These are phyloP conservation scores for Scenedesmus sp. DNA, from an alignment of 163 green algal species.

Conservation along the genomic window DNA sequence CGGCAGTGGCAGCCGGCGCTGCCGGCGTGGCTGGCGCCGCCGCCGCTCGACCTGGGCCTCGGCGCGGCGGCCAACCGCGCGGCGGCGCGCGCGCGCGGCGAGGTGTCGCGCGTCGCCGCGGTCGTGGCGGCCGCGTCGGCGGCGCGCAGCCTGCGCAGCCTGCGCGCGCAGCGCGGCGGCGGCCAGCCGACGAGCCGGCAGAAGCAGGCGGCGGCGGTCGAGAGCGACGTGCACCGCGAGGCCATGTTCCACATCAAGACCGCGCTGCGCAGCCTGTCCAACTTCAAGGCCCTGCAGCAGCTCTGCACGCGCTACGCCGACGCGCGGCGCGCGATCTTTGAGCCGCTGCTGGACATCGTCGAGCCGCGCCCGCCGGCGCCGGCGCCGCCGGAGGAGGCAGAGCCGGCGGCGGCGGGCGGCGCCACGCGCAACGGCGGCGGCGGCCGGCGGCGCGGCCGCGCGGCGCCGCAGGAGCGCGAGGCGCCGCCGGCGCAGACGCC, in stretches of 20 bases:
- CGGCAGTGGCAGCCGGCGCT: neutral
- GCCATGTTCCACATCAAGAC: slow-evolving; percentile 43
- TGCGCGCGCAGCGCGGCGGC: neutral
- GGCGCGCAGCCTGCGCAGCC: neutral
- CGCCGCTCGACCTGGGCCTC: neutral
- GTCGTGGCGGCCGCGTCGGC: neutral
- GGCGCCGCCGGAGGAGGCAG: neutral
- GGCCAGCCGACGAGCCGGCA: neutral
- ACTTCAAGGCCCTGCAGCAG: slow-evolving; percentile 21
- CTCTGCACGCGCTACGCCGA: slow-evolving; percentile 14
- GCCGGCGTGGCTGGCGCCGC: neutral
- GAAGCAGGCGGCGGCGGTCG: no score
- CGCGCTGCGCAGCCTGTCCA: slow-evolving; percentile 20
- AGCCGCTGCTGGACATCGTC: slow-evolving; percentile 14
- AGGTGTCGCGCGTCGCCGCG: neutral
- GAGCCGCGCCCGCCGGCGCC: neutral
- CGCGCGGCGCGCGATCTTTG: slow-evolving; percentile 21
- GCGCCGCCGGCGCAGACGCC: neutral
- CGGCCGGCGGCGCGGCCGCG: no score
- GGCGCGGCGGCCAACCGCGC: neutral
- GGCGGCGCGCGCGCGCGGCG: neutral
- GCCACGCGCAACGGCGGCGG: neutral
- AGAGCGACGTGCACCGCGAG: slow-evolving; percentile 18
- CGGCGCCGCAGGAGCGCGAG: neutral
- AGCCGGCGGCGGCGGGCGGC: neutral